Evolutionary conservation across 306 rosid species (phyloP).

Genomic region (Pyrus pyrifolia): DNA sequence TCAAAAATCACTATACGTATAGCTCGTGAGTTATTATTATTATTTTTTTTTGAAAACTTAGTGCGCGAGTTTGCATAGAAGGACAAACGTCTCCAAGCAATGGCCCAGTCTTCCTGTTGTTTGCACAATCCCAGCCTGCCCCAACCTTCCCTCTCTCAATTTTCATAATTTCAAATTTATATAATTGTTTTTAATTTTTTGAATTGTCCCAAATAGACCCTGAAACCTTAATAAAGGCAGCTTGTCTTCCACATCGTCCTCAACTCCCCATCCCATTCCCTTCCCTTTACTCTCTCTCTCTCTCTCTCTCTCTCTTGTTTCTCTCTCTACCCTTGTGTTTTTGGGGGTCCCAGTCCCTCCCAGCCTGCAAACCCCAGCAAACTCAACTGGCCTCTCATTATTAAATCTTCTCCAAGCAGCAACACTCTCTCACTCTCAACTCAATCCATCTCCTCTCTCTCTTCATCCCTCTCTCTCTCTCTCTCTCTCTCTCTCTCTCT

Average conservation of each 20-base stretch:
- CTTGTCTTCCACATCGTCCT: conserved; percentile 53
- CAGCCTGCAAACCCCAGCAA: conserved; percentile 37
- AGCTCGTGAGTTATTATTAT: no score
- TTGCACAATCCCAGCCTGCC: conserved; percentile 15
- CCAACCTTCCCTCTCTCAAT: neutral
- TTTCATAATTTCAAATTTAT: neutral
- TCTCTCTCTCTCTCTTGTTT: neutral
- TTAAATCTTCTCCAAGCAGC: conserved; percentile 53
- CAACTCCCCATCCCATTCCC: neutral
- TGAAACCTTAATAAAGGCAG: conserved; percentile 73
- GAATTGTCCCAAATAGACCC: conserved; percentile 2
- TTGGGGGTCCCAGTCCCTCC: conserved; percentile 39
- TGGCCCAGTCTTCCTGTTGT: conserved; percentile 47
- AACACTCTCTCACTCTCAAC: conserved; percentile 6
- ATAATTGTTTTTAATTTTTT: neutral
- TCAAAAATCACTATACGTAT: no score
- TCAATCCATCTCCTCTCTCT: neutral
- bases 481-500: no score
- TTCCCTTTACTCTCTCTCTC: neutral
- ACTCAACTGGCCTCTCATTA: conserved; percentile 29
- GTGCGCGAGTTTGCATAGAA: conserved; percentile 21
- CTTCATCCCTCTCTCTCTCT: neutral
- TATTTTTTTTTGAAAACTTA: no score
- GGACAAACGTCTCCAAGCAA: conserved; percentile 51
- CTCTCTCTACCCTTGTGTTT: neutral